Base-by-base conservation (phyloP, 78 protist species). In the Tieghemostelium lacteum region DNA sequence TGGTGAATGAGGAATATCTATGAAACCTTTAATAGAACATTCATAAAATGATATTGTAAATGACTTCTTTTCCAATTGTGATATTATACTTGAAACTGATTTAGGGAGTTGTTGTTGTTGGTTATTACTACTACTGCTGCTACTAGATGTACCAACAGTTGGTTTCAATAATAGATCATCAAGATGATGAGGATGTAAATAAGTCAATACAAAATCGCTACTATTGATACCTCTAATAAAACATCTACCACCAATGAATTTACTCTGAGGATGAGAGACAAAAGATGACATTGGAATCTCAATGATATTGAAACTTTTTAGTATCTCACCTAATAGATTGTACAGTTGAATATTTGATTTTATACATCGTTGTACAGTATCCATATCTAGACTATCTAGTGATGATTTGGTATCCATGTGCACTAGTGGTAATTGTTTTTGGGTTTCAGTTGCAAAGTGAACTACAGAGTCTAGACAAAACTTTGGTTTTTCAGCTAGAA, bases 11-110 rank as follows among this genome's bases (percentile, higher is more conserved):
- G 22, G 7, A n/a, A 83, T 52, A 69, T 83, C 91, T 31, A 83
- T 69, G 28, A 83, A 83, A n/a, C 91, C 91, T 83, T 83, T 83
- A 24, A 83, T 83, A 19, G 91, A 83, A 45, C 78, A 69, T 60
- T 83, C 91, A 58, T 69, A 83, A 28, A 83, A 83, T 58, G 91
- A 83, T 7, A 83, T 28, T 2, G 61, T 49, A 16, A 83, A 64
- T 22, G 77, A 55, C 60, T 58, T 52, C 14, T 57, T 49, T n/a
- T n/a, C n/a, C n/a, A n/a, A n/a, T n/a, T n/a, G n/a, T n/a, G n/a
- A n/a, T n/a, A n/a, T n/a, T n/a, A n/a, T n/a, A n/a, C n/a, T n/a
- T n/a, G n/a, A n/a, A n/a, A n/a, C n/a, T n/a, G n/a, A n/a, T n/a
- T n/a, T n/a, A n/a, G n/a, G n/a, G n/a, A n/a, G n/a, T n/a, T n/a